Evolutionary conservation across 179 eudicot species (phyloP), one percentile per base, ranked within the genome.

Genomic region (Patellifolia procumbens): DNA sequence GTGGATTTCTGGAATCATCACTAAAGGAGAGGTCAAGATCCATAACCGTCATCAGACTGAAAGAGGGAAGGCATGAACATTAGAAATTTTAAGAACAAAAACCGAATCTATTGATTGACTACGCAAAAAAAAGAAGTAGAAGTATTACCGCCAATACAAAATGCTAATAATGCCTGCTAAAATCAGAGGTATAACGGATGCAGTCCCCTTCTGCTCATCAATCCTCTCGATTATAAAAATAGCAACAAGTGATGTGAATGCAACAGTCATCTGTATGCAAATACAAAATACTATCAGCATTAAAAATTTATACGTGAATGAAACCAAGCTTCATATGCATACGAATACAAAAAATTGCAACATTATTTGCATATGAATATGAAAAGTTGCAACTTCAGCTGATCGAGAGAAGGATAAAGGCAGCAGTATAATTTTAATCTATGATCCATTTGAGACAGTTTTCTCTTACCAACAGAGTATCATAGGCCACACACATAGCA

Each of bases 191-290:
- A 81, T 68, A 66, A 85, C 76, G 58, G 86, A 83, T n/a, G 68
- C 26, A 59, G 83, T 83, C 51, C 88, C 88, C 76, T 81, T 85
- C 48, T 67, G 74, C 78, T 81, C 88, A 81, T 85, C 88, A 75
- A 85, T 67, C 79, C 88, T 85, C 80, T 85, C 88, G 49, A 85
- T 85, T 3, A 85, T 81, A 78, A 85, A 85, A 63, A 85, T 80
- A 0, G 88, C 86, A 81, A 85, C 79, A 69, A 85, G 83, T 64
- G 88, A 85, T 42, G 88, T 85, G 82, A 85, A 91, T 56, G 97
- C 98, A 79, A 94, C 74, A 34, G 96, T 92, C 97, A 94, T 92
- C 97, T 94, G 74, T 43, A 20, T 35, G 76, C 28, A 37, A 59
- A 75, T 5, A 65, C 32, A 52, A 72, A 62, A 60, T 22, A 61